Percentiles rank a stretch among this genome's conserved stretches.
phyloP scores from a whole-genome alignment of 148 eudicot genomes.

The Vaccinium vitisidaea region DNA sequence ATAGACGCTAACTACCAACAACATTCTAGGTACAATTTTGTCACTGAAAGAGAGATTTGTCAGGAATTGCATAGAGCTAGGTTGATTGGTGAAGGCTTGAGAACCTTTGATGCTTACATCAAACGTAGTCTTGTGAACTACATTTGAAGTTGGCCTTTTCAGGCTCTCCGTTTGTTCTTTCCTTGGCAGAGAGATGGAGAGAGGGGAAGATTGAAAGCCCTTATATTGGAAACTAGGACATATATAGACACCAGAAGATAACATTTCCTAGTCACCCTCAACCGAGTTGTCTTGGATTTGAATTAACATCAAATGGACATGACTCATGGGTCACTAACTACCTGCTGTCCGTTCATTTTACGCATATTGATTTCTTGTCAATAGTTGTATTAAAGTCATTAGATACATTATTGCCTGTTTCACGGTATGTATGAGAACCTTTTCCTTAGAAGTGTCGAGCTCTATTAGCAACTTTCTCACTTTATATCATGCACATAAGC shows the following conservation, averaged over 20 bases:
- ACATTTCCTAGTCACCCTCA: not conserved
- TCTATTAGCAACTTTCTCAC: not conserved
- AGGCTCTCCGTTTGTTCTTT: not conserved
- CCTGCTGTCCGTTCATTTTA: not conserved
- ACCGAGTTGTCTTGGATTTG: not conserved
- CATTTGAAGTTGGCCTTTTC: not conserved
- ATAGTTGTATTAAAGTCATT: not conserved
- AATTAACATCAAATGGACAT: not conserved
- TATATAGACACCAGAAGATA: not conserved
- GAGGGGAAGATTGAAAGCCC: not conserved
- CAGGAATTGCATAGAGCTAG: too few species aligned
- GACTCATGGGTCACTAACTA: not conserved
- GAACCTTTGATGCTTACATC: not conserved
- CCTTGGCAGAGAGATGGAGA: not conserved
- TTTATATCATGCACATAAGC: not conserved
- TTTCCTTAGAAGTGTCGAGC: not conserved
- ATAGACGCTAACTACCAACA: too few species aligned
- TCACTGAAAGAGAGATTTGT: not conserved
- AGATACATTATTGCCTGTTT: not conserved
- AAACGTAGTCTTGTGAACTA: not conserved
- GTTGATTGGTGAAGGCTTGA: not conserved
- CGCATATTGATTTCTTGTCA: not conserved
- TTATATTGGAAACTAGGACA: not conserved
- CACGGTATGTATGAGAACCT: not conserved
- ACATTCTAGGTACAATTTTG: too few species aligned